Percentiles rank a stretch among this genome's conserved stretches.
phyloP scores from a whole-genome alignment of 768 basidiomycete genomes.

The Collybia mongolica region DNA sequence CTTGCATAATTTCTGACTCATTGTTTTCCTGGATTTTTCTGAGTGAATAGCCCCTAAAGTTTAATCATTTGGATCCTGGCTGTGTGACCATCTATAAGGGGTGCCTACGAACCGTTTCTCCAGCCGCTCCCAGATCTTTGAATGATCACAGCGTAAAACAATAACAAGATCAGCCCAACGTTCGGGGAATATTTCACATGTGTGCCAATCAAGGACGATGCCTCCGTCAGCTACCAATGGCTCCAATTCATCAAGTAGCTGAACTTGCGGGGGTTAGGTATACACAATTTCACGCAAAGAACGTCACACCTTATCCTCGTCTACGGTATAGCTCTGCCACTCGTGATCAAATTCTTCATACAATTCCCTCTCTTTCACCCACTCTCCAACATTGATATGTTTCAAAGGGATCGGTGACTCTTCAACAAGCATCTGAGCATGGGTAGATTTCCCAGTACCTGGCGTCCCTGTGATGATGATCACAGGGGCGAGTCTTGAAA shows the following conservation, averaged over 20 bases:
- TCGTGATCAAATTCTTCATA: slow-evolving; percentile 89
- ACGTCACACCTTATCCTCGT: slow-evolving; percentile 86
- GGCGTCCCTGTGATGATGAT: slow-evolving; percentile 91
- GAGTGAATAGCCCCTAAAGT: slow-evolving; percentile 71
- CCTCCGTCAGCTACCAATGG: slow-evolving; percentile 67
- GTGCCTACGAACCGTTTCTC: slow-evolving; percentile 70
- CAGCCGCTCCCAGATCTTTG: slow-evolving; percentile 83
- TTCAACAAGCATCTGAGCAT: slow-evolving; percentile 78
- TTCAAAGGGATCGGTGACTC: slow-evolving; percentile 67
- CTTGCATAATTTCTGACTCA: slow-evolving; percentile 96
- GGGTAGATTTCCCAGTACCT: slow-evolving; percentile 95
- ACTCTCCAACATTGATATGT: slow-evolving; percentile 89
- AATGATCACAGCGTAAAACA: slow-evolving; percentile 87
- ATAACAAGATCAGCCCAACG: slow-evolving; percentile 96
- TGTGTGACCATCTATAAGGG: slow-evolving; percentile 1
- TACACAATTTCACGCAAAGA: neutral
- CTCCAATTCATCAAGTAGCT: slow-evolving; percentile 91
- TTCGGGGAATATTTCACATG: slow-evolving; percentile 91
- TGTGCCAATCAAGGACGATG: slow-evolving; percentile 92
- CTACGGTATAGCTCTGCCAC: slow-evolving; percentile 92
- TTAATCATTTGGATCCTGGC: neutral
- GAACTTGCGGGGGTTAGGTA: slow-evolving; percentile 5
- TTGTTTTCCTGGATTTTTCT: slow-evolving; percentile 99
- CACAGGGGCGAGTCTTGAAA: slow-evolving; percentile 41
- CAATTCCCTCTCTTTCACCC: slow-evolving; percentile 79